Evolutionary conservation across 495 filamentous ascomycete species (phyloP), one percentile per base, ranked within the genome.

Genomic region (Neurospora pannonica): DNA sequence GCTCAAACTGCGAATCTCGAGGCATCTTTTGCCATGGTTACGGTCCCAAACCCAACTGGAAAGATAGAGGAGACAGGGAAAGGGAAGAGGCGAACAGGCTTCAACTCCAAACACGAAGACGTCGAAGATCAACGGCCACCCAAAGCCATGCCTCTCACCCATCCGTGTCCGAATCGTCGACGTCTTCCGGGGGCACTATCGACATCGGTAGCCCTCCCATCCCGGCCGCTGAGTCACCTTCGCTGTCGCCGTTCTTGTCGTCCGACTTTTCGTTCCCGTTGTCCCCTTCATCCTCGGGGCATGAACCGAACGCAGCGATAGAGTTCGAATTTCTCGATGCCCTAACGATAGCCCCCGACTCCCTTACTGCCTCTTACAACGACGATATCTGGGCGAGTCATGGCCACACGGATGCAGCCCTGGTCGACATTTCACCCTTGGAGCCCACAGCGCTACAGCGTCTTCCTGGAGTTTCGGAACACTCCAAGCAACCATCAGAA

Each of bases 21-120:
- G 72, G 71, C 48, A 84, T 85, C 21, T 73, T 75, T 24, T 84
- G 83, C 70, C 77, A 80, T 69, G 81, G 79, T 11, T 80, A 81
- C 72, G 81, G 77, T 19, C 67, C 76, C 24, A 80, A 75, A 42
- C 83, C 83, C 31, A 70, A 75, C 19, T 84, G 82, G 81, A 80
- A 83, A 79, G 79, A 80, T 67, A 73, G 77, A 70, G 79, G 76
- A 7, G 78, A 83, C 69, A 81, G 75, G 46, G 79, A 78, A 6
- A 75, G 75, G 6, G 78, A 77, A 10, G 77, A 76, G 38, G 43
- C 72, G 1, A 37, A 13, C 36, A 38, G 72, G 31, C 72, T 73
- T 36, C 72, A 73, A 31, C 72, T 73, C 36, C 72, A 73, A n/a
- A 70, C 72, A 15, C 31, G 72, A 42, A 38, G 46, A 39, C 72